These are phyloP conservation scores for Chimonanthus praecox DNA, from an alignment of 164 flowering plant species.

Conservation along the genomic window DNA sequence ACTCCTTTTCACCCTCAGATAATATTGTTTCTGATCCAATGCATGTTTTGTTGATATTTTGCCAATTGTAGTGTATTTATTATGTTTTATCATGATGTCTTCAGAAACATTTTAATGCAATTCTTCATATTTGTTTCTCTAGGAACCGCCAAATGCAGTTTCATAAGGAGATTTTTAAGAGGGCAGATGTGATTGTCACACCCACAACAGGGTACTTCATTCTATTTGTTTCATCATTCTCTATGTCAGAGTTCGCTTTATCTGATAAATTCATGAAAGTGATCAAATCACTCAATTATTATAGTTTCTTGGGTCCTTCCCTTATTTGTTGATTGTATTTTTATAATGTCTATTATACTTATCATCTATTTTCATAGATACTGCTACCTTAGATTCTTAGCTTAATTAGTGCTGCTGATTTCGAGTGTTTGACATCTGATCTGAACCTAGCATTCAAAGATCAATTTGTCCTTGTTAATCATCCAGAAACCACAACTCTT, in stretches of 20 bases:
- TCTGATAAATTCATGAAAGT: neutral
- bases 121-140: constrained; percentile 7
- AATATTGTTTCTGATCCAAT: no score
- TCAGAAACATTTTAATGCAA: neutral
- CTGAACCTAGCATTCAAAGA: no score
- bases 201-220: constrained; percentile 78
- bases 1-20: neutral
- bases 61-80: neutral
- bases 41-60: neutral
- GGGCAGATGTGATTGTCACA: constrained; percentile 85
- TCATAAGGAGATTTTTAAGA: constrained; percentile 52
- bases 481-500: no score
- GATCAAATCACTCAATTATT: neutral
- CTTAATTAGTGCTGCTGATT: no score
- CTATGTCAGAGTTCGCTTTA: neutral
- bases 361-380: neutral
- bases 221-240: neutral
- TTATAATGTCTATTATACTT: neutral
- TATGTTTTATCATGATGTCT: neutral
- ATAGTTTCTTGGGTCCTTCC: no score
- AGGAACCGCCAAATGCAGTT: constrained; percentile 79
- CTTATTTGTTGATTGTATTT: neutral
- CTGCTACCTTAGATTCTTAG: neutral
- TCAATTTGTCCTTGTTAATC: no score
- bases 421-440: no score